phyloP scores from a whole-genome alignment of 2,329 filamentous ascomycete species.

The Paraphaeosphaeria sporulosa region DNA sequence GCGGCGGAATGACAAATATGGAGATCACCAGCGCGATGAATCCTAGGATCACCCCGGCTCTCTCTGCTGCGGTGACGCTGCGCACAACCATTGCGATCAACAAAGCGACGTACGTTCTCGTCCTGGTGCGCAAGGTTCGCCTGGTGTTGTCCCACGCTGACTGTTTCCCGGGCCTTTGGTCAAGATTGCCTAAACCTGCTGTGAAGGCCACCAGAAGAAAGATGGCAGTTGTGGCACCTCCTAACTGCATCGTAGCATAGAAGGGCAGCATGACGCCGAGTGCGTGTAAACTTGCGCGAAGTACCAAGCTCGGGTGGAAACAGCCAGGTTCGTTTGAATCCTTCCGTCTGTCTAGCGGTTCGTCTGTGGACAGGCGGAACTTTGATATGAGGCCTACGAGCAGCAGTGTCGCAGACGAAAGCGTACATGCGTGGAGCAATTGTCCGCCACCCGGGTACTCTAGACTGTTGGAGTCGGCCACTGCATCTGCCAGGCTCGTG shows the following conservation, averaged over 20 bases:
- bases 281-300: conserved; percentile 43
- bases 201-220: conserved; percentile 57
- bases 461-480: conserved; percentile 19
- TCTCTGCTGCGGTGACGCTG: conserved; percentile 31
- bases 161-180: conserved; percentile 43
- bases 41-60: conserved; percentile 49
- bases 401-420: conserved; percentile 57
- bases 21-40: conserved; percentile 57
- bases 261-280: conserved; percentile 60
- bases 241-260: conserved; percentile 63
- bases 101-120: conserved; percentile 47
- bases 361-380: conserved; percentile 33
- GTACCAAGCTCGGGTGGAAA: conserved; percentile 17
- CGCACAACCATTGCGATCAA: conserved; percentile 44
- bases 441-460: conserved; percentile 29
- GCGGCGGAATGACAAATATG: conserved; percentile 58
- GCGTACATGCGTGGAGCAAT: conserved; percentile 53
- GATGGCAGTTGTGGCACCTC: conserved; percentile 62
- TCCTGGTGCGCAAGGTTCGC: conserved; percentile 47
- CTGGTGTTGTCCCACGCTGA: conserved; percentile 40
- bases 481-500: conserved; percentile 34
- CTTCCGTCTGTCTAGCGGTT: conserved; percentile 48
- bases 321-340: conserved; percentile 15
- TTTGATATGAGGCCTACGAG: conserved; percentile 53
- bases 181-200: conserved; percentile 51